phyloP scores from a whole-genome alignment of 1,284 basidiomycete species.

The Ganoderma leucocontextum region DNA sequence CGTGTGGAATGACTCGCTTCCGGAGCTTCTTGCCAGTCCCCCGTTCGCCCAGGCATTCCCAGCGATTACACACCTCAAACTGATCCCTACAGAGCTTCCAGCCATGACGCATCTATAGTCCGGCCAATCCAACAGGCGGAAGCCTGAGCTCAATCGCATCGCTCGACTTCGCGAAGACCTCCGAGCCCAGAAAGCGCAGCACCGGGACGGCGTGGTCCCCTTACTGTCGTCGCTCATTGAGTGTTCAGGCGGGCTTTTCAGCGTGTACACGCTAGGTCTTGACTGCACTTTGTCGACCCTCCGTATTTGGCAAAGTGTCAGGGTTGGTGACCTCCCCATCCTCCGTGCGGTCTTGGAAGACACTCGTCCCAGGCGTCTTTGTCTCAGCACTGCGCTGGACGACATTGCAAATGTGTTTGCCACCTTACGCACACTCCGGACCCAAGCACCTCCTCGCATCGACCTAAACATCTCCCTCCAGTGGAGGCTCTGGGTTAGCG shows the following conservation, averaged over 20 bases:
- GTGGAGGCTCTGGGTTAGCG: too few species aligned
- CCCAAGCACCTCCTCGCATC: background rate
- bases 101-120: background rate
- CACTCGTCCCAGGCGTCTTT: background rate
- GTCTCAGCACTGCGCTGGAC: background rate
- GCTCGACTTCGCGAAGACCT: background rate
- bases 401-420: too few species aligned
- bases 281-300: background rate
- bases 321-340: background rate
- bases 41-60: background rate
- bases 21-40: background rate
- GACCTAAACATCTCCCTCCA: background rate
- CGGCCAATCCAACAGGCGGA: too few species aligned
- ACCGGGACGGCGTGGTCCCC: too few species aligned
- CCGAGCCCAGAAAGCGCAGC: background rate
- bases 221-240: background rate
- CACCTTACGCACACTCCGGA: background rate
- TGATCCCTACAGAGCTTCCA: background rate
- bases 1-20: background rate
- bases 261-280: background rate
- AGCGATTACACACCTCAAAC: background rate
- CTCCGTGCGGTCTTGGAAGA: background rate
- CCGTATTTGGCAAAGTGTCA: background rate
- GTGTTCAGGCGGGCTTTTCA: background rate
- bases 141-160: background rate